Evolutionary conservation across 805 yeast genomes (phyloP), one percentile per base, ranked within the genome.

Genomic region (Cyberlindnera xishuangbannaensis): DNA sequence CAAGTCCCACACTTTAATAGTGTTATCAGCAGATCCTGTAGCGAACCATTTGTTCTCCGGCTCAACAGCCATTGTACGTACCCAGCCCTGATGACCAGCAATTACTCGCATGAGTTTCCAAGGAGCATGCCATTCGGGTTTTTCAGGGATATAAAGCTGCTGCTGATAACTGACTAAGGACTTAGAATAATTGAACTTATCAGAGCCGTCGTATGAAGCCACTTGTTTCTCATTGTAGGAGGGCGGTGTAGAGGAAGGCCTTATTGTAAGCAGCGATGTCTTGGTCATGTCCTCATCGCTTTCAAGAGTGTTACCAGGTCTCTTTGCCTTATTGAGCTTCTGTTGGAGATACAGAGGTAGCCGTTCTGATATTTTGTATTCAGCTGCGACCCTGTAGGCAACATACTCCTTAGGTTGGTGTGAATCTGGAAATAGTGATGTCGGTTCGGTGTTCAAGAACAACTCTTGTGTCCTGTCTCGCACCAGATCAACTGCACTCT

Each of bases 51-150:
- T 73, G 54, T 87, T 87, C 20, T 81, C 81, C 1, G 95, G 95
- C 40, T 92, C 97, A 14, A 83, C 72, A 7, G 80, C 69, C 3
- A 87, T 62, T n/a, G 84, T 70, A 28, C 95, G 68, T 1, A 92
- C 86, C 88, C 97, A 88, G 0, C 99, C 98, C 25, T 73, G 69
- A 55, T 92, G 98, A 4, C 97, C 97, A 2, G 83, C 76, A 1
- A 90, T 67, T 4, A 90, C 86, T 36, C 81, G 66, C 51, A 65
- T 67, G 6, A 84, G 65, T 45, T 74, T 73, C 95, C 95, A 86
- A 3, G 77, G 73, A 2, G 74, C 71, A 50, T 75, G 84, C 70
- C 65, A 61, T 25, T 45, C 46, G 0, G 66, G 64, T 20, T 40
- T 39, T 2, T 34, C 31, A 3, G 51, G 49, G 2, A 41, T 33